Base-by-base conservation (phyloP, 129 eudicot genomes). In the Escallonia rubra region DNA sequence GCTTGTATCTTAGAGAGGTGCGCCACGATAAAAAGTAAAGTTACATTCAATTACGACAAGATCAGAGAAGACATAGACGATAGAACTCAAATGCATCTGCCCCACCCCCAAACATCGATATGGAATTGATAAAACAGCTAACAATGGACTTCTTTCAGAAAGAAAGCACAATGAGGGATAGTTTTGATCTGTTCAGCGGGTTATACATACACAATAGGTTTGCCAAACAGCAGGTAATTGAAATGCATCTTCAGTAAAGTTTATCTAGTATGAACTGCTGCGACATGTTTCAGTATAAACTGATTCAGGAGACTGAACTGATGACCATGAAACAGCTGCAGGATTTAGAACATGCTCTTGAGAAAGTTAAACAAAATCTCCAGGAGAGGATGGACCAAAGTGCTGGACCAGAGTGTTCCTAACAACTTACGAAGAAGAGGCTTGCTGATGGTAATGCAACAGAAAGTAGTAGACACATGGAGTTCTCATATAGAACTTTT, bases 141-240 rank as follows among this genome's bases (percentile, higher is more conserved):
- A 50, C 69, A 8, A 3, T 8, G 57, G 16, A 52, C 43, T 15
- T 48, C 16, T 10, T 59, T 84, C 83, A 88, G 96, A 85, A 78
- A 79, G 91, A 85, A 40, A 85, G 79, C 83, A 61, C 80, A 11
- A 56, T 41, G 46, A 72, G 70, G 59, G 81, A 85, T 75, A 85
- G 96, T 62, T 85, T 88, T 43, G 96, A 88, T 67, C 82, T 88
- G 49, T 85, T 85, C 48, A 74, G 85, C 15, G 96, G 89, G 58
- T 69, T 88, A 56, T 85, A 68, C 55, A 59, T 78, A 42, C 84
- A 88, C 62, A 88, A 85, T 44, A 80, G 85, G 77, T 88, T 88
- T 56, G 91, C 91, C 58, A 63, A 78, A 61, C 66, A 79, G 63
- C 86, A 85, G 86, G 96, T 85, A 72, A 23, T 23, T 23, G 34